A percentile compares a stretch with the other conserved stretches of the same genome.
phyloP scores from a whole-genome alignment of 2,329 filamentous ascomycete species.

The Fusarium algeriense region DNA sequence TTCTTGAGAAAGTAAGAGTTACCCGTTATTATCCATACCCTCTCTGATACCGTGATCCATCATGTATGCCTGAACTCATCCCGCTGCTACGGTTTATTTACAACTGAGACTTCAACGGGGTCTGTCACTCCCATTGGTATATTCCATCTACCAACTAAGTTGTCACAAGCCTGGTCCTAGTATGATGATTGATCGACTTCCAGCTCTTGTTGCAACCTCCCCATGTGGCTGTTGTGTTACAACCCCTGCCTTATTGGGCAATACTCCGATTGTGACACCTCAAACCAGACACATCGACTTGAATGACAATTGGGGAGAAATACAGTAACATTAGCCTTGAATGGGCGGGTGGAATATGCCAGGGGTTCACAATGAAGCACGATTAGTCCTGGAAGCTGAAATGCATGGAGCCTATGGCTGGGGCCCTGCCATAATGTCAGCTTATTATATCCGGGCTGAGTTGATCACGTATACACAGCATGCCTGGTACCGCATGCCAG shows the following conservation, averaged over 20 bases:
- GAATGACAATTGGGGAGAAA: slow-evolving; percentile 10
- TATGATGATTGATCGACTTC: slow-evolving; percentile 32
- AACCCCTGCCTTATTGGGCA: slow-evolving; percentile 36
- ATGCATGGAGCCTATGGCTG: slow-evolving; percentile 14
- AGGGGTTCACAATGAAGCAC: slow-evolving; percentile 12
- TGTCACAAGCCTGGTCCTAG: slow-evolving; percentile 26
- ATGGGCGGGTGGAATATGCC: slow-evolving; percentile 20
- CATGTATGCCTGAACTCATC: neutral
- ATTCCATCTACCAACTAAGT: neutral
- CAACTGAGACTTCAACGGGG: neutral
- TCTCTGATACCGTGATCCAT: neutral
- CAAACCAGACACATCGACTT: slow-evolving; percentile 27
- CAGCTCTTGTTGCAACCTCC: slow-evolving; percentile 26
- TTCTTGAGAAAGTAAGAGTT: too few species aligned
- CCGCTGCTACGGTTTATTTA: neutral
- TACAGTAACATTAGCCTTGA: slow-evolving; percentile 10
- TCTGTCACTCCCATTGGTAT: neutral
- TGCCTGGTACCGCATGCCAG: neutral
- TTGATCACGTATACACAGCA: neutral
- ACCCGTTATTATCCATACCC: neutral
- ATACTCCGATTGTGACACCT: slow-evolving; percentile 31
- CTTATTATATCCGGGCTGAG: slow-evolving; percentile 24
- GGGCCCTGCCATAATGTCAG: slow-evolving; percentile 6
- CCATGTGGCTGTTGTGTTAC: slow-evolving; percentile 28
- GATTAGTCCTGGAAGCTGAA: slow-evolving; percentile 10